These are phyloP conservation scores for Elsinoe perseae DNA, from an alignment of 2,329 filamentous ascomycete genomes.

Conservation along the genomic window DNA sequence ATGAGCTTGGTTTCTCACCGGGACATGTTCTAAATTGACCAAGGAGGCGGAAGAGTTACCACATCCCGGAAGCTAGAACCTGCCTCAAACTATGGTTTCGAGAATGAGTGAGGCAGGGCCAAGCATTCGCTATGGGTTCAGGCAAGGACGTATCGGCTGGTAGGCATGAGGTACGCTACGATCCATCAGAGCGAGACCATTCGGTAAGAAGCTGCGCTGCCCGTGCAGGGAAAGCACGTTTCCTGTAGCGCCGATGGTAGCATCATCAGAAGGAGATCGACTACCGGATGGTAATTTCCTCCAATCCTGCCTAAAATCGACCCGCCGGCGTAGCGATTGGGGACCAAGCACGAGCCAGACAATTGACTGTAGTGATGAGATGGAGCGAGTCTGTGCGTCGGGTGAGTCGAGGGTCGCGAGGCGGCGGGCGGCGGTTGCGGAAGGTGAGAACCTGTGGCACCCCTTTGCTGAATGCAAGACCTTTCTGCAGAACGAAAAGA, in stretches of 20 bases:
- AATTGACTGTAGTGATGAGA: neutral
- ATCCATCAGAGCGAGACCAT: neutral
- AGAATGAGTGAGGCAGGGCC: neutral
- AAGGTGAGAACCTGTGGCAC: constrained; percentile 3
- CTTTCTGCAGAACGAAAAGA: neutral
- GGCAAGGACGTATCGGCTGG: neutral
- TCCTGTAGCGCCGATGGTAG: constrained; percentile 8
- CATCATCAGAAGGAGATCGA: constrained; percentile 3
- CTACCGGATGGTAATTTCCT: constrained; percentile 14
- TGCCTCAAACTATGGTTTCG: constrained; percentile 9
- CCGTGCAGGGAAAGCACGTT: constrained; percentile 7
- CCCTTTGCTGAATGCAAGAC: neutral
- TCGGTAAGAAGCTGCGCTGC: neutral
- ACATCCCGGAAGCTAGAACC: neutral
- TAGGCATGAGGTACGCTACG: constrained; percentile 4
- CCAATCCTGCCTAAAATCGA: constrained; percentile 13
- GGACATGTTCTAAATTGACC: constrained; percentile 12
- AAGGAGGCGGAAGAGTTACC: neutral
- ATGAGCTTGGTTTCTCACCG: constrained; percentile 14
- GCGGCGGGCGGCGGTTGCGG: constrained; percentile 5
- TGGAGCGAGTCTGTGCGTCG: neutral
- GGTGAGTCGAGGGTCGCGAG: neutral
- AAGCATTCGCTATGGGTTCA: neutral
- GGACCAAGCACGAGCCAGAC: constrained; percentile 11
- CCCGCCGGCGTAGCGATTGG: constrained; percentile 10